A percentile compares a stretch with the other conserved stretches of the same genome.
These are phyloP conservation scores for Dendryphion nanum DNA, from an alignment of 2,329 filamentous ascomycete species.

Conservation along the genomic window DNA sequence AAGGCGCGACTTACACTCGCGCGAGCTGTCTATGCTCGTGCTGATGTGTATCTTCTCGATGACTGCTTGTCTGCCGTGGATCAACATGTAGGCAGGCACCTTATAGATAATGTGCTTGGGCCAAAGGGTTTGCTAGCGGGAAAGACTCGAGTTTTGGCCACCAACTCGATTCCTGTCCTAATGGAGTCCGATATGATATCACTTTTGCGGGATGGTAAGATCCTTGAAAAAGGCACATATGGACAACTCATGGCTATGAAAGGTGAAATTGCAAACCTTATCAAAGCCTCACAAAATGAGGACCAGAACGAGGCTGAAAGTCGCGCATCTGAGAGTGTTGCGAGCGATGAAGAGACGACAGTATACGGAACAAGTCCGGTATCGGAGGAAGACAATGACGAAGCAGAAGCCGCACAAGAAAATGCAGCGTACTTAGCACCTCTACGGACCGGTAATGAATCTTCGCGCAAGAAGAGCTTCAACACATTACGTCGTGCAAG, in stretches of 20 bases:
- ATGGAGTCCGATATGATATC: constrained; percentile 87
- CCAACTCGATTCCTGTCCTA: constrained; percentile 90
- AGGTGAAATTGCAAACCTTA: constrained; percentile 80
- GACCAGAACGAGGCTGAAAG: constrained; percentile 45
- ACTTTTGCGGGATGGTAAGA: constrained; percentile 76
- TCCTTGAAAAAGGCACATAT: constrained; percentile 87
- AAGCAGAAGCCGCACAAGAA: constrained; percentile 65
- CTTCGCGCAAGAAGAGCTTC: constrained; percentile 66
- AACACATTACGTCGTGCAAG: constrained; percentile 85
- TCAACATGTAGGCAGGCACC: constrained; percentile 90
- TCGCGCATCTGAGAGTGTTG: constrained; percentile 51
- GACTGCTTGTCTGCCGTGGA: constrained; percentile 97
- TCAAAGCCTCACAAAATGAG: constrained; percentile 68
- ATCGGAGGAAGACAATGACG: constrained; percentile 53
- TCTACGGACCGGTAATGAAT: constrained; percentile 61
- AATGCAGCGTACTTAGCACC: constrained; percentile 71
- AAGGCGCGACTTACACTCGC: constrained; percentile 92
- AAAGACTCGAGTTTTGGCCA: constrained; percentile 91
- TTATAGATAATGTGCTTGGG: constrained; percentile 92
- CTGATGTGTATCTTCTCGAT: constrained; percentile 94
- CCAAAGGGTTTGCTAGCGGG: constrained; percentile 74
- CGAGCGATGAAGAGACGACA: constrained; percentile 69
- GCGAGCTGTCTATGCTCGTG: constrained; percentile 89
- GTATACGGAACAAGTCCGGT: constrained; percentile 52
- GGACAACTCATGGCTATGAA: constrained; percentile 91